Evolutionary conservation across 1,284 basidiomycete species (phyloP).

Genomic region (Ceratobasidium sp.): DNA sequence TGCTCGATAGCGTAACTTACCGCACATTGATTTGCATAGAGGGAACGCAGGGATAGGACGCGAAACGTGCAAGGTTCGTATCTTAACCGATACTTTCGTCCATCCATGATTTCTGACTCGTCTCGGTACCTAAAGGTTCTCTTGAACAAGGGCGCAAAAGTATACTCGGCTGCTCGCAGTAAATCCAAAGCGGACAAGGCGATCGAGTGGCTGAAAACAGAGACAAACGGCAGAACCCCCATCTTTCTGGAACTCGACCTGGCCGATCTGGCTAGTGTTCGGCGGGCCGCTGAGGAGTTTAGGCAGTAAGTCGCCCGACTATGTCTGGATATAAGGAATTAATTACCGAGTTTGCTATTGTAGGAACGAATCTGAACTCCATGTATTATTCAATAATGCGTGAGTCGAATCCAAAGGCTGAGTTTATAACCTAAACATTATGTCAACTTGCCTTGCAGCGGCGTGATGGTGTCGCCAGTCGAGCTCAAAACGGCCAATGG

Average conservation of each 20-base stretch:
- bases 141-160: slow-evolving; percentile 55
- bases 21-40: neutral
- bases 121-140: slow-evolving; percentile 48
- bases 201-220: slow-evolving; percentile 52
- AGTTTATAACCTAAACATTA: neutral
- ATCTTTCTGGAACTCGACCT: slow-evolving; percentile 70
- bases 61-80: slow-evolving; percentile 45
- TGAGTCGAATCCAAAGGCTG: slow-evolving; percentile 51
- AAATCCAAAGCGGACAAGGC: slow-evolving; percentile 54
- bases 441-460: slow-evolving; percentile 57
- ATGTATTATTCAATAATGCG: slow-evolving; percentile 67
- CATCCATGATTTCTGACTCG: neutral
- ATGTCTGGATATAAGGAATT: neutral
- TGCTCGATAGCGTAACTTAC: neutral
- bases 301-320: slow-evolving; percentile 55
- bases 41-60: slow-evolving; percentile 49
- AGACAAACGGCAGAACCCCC: slow-evolving; percentile 58
- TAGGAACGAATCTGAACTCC: slow-evolving; percentile 62
- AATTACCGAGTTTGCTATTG: neutral
- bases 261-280: slow-evolving; percentile 65
- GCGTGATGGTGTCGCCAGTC: slow-evolving; percentile 64
- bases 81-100: neutral
- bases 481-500: slow-evolving; percentile 59
- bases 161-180: slow-evolving; percentile 59
- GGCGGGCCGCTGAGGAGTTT: slow-evolving; percentile 64